Evolutionary conservation across 306 rosid genomes (phyloP).

Genomic region (Quillaja saponaria): DNA sequence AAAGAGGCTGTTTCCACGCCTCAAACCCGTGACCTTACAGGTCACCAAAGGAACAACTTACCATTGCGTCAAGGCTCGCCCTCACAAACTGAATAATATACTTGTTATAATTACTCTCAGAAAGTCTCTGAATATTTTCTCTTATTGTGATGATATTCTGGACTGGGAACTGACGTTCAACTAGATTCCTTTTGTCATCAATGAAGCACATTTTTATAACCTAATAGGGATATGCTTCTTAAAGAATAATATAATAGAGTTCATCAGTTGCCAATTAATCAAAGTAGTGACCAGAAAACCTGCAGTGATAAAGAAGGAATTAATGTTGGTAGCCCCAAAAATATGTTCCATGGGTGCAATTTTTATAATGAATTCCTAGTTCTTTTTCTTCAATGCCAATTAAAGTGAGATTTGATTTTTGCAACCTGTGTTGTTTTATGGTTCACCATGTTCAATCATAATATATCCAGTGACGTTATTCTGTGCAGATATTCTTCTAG

Average conservation of each 20-base stretch:
- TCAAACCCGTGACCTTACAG: too few species aligned
- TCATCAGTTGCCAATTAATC: neutral
- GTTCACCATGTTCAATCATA: slow-evolving; percentile 13
- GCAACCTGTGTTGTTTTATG: slow-evolving; percentile 1
- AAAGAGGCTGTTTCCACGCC: too few species aligned
- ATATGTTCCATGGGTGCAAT: slow-evolving; percentile 6
- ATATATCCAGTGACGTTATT: slow-evolving; percentile 29
- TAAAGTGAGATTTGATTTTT: slow-evolving; percentile 16
- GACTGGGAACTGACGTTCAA: too few species aligned
- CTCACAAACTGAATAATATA: too few species aligned
- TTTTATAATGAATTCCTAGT: slow-evolving; percentile 10
- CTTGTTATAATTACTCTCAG: too few species aligned
- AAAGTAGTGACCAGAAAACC: slow-evolving; percentile 10
- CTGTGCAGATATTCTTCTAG: slow-evolving; percentile 74
- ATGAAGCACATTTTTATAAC: neutral
- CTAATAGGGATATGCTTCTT: slow-evolving; percentile 6
- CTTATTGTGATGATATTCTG: neutral
- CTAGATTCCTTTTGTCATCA: neutral
- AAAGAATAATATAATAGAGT: slow-evolving; percentile 4
- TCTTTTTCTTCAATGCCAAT: slow-evolving; percentile 9
- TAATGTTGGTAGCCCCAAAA: slow-evolving; percentile 12
- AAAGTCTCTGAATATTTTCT: neutral
- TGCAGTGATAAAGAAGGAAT: slow-evolving; percentile 10
- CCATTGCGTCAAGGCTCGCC: too few species aligned
- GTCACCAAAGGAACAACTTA: too few species aligned